Percentiles rank a stretch among this genome's conserved stretches.
Evolutionary conservation across 2,329 filamentous ascomycete species (phyloP).

Genomic region (Escovopsis sp.): DNA sequence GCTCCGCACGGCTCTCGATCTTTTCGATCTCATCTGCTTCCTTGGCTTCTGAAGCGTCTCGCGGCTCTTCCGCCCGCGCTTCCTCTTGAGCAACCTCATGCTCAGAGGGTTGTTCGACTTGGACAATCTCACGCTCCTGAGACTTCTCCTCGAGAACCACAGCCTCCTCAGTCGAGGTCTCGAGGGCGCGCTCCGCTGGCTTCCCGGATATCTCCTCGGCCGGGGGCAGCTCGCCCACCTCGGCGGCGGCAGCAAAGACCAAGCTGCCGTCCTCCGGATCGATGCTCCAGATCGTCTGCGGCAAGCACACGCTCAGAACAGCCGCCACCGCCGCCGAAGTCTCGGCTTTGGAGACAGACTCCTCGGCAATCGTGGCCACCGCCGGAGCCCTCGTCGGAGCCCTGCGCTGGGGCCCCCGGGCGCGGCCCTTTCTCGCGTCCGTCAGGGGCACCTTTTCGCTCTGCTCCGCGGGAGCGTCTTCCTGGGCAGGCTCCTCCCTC

Average conservation of each 20-base stretch:
- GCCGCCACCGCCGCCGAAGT: not conserved
- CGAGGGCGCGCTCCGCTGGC: not conserved
- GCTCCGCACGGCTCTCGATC: not conserved
- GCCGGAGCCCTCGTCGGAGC: conserved; percentile 40
- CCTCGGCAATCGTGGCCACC: conserved; percentile 12
- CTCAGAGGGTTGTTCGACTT: not conserved
- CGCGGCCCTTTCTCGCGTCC: conserved; percentile 82
- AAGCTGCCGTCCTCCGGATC: conserved; percentile 34
- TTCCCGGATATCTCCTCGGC: not conserved
- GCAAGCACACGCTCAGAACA: conserved; percentile 30
- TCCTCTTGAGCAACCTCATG: not conserved
- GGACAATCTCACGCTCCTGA: not conserved
- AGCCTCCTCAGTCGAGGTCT: conserved; percentile 3
- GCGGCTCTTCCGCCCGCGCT: not conserved
- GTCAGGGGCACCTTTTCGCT: conserved; percentile 65
- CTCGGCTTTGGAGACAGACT: conserved; percentile 7
- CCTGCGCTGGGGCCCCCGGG: conserved; percentile 71
- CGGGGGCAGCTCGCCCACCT: conserved; percentile 6
- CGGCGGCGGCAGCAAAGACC: conserved; percentile 6
- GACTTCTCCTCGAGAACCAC: not conserved
- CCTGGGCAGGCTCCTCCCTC: conserved; percentile 46
- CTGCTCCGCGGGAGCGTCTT: conserved; percentile 38
- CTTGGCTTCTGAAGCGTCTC: not conserved
- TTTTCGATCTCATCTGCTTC: conserved; percentile 1
- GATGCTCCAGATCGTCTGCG: conserved; percentile 37